A percentile compares a stretch with the other conserved stretches of the same genome.
phyloP scores from a whole-genome alignment of 2,329 filamentous ascomycete genomes.

The Dactylellina haptotyla region DNA sequence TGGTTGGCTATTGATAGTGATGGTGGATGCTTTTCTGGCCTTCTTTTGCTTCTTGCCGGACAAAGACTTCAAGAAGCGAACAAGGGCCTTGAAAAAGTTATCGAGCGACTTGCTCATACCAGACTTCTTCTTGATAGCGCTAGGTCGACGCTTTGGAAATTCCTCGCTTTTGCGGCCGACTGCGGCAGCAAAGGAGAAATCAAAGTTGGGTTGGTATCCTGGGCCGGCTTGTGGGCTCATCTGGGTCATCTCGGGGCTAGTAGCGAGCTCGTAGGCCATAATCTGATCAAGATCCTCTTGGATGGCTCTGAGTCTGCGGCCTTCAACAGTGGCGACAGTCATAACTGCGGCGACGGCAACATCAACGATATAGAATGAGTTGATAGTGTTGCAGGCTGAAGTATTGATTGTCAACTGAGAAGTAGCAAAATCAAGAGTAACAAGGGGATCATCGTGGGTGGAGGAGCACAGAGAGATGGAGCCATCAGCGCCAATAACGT shows the following conservation, averaged over 20 bases:
- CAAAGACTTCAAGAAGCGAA: constrained; percentile 37
- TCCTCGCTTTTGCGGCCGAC: constrained; percentile 38
- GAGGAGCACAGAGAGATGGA: constrained; percentile 56
- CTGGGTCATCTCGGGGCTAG: constrained; percentile 35
- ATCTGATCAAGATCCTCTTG: constrained; percentile 54
- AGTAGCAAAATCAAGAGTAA: constrained; percentile 56
- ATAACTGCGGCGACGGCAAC: constrained; percentile 58
- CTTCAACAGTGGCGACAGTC: constrained; percentile 58
- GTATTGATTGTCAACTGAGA: constrained; percentile 56
- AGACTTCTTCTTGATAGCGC: constrained; percentile 30
- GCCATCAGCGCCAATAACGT: constrained; percentile 55
- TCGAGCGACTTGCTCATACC: constrained; percentile 32
- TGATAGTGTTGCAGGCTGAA: constrained; percentile 55
- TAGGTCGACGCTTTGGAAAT: constrained; percentile 7
- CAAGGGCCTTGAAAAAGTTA: constrained; percentile 35
- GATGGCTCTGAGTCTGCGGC: constrained; percentile 54
- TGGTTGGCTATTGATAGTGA: constrained; percentile 15
- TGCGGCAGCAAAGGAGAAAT: constrained; percentile 49
- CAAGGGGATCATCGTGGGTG: constrained; percentile 56
- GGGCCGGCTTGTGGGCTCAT: constrained; percentile 34
- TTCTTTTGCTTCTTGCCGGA: constrained; percentile 51
- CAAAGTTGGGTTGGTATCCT: constrained; percentile 31
- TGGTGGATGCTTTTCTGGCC: constrained; percentile 15
- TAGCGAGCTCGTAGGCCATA: constrained; percentile 48
- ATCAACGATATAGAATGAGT: constrained; percentile 58